Evolutionary conservation across 768 basidiomycete species (phyloP).

Genomic region (Sistotremastrum niveocremeum): DNA sequence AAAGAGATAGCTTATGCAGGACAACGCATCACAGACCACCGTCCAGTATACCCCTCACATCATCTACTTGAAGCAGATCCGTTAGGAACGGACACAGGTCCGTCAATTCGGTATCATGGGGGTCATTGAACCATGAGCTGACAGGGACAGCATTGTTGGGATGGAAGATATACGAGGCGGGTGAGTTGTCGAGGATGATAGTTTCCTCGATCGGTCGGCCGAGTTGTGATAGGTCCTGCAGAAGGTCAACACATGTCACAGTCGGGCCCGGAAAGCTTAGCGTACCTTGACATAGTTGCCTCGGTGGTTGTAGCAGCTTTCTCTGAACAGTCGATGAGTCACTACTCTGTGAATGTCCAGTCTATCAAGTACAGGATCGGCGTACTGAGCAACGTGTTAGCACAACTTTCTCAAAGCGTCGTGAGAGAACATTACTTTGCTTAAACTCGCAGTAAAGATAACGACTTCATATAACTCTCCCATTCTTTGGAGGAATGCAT

Average conservation of each 20-base stretch:
- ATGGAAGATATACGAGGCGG: slow-evolving; percentile 98
- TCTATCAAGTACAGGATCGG: slow-evolving; percentile 96
- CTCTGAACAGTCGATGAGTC: slow-evolving; percentile 86
- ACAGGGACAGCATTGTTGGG: slow-evolving; percentile 98
- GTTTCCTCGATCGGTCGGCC: slow-evolving; percentile 88
- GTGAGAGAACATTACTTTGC: slow-evolving; percentile 53
- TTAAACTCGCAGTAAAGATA: slow-evolving; percentile 93
- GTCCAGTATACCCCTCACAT: slow-evolving; percentile 86
- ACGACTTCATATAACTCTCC: slow-evolving; percentile 97
- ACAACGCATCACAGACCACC: slow-evolving; percentile 49
- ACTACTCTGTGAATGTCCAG: slow-evolving; percentile 89
- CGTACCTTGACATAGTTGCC: slow-evolving; percentile 97
- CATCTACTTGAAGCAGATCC: slow-evolving; percentile 73
- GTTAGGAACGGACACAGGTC: slow-evolving; percentile 90
- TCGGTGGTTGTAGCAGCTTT: slow-evolving; percentile 98
- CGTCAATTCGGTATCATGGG: slow-evolving; percentile 94
- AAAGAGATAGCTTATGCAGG: background rate
- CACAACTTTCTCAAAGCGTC: slow-evolving; percentile 3
- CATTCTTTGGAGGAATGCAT: slow-evolving; percentile 95
- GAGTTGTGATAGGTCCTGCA: slow-evolving; percentile 89
- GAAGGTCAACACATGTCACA: background rate
- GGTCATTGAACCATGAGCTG: slow-evolving; percentile 99
- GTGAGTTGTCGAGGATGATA: slow-evolving; percentile 98
- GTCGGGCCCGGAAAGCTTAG: background rate
- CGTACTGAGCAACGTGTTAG: slow-evolving; percentile 51